These are phyloP conservation scores for Ogataea nakhonphanomensis DNA, from an alignment of 805 yeast genomes.

Conservation along the genomic window DNA sequence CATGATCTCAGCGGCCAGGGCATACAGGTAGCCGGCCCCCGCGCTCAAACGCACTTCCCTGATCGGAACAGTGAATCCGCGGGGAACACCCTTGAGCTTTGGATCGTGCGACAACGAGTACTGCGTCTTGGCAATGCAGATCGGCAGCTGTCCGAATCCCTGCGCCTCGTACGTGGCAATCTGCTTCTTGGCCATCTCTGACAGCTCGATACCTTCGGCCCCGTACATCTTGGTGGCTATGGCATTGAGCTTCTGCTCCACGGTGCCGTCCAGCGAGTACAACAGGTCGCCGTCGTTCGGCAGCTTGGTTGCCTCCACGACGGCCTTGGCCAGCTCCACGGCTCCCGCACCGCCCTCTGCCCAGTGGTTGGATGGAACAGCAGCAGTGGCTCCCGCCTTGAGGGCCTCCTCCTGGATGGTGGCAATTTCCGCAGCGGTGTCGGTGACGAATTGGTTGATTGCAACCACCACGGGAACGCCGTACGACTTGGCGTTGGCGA, in stretches of 20 bases:
- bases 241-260: slow-evolving; percentile 63
- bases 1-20: slow-evolving; percentile 81
- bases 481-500: slow-evolving; percentile 64
- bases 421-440: slow-evolving; percentile 64
- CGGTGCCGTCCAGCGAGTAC: slow-evolving; percentile 54
- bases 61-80: slow-evolving; percentile 74
- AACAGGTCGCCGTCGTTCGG: slow-evolving; percentile 40
- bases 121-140: slow-evolving; percentile 84
- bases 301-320: slow-evolving; percentile 56
- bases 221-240: slow-evolving; percentile 79
- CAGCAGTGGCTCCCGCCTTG: slow-evolving; percentile 76
- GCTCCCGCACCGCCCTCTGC: slow-evolving; percentile 85
- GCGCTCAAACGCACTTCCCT: slow-evolving; percentile 81
- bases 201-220: slow-evolving; percentile 66
- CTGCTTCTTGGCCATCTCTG: slow-evolving; percentile 66
- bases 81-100: slow-evolving; percentile 77
- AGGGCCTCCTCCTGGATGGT: slow-evolving; percentile 64
- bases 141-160: slow-evolving; percentile 75
- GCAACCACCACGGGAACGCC: slow-evolving; percentile 83
- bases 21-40: slow-evolving; percentile 84
- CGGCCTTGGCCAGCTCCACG: slow-evolving; percentile 66
- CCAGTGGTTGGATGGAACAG: slow-evolving; percentile 83
- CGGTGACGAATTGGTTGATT: slow-evolving; percentile 74
- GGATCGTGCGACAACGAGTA: slow-evolving; percentile 84
- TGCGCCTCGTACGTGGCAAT: slow-evolving; percentile 64